A percentile compares a stretch with the other conserved stretches of the same genome.
Conservation (phyloP, 192 early-diverging fungal genomes). For the Coemansia sp. region DNA sequence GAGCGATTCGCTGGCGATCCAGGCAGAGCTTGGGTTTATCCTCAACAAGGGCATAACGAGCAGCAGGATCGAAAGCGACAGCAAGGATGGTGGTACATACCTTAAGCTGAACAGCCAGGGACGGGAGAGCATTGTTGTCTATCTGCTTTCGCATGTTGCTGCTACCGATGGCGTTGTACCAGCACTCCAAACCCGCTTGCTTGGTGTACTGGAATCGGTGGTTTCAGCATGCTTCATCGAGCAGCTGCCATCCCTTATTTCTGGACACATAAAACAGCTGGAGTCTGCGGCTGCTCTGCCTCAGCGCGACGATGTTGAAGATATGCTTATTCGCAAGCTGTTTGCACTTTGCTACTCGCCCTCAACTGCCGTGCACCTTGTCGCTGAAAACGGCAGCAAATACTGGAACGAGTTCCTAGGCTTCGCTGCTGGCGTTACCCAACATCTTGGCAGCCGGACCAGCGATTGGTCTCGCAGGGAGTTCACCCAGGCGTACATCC, state of each 20-base stretch:
- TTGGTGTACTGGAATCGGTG: constrained; percentile 15
- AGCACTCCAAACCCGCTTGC: constrained; percentile 41
- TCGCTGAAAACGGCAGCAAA: background rate
- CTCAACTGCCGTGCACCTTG: constrained; percentile 12
- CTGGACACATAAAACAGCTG: constrained; percentile 14
- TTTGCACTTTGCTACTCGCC: constrained; percentile 31
- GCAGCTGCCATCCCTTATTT: constrained; percentile 38
- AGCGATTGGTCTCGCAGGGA: constrained; percentile 7
- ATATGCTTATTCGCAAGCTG: constrained; percentile 26
- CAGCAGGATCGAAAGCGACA: background rate
- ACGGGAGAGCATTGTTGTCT: constrained; percentile 50
- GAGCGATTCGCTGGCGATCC: constrained; percentile 37
- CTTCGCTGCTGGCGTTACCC: constrained; percentile 18
- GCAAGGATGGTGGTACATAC: constrained; percentile 14
- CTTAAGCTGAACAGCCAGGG: constrained; percentile 28
- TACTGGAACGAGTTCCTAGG: constrained; percentile 31
- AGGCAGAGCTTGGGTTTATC: constrained; percentile 38
- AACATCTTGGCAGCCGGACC: background rate
- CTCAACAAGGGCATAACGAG: constrained; percentile 36
- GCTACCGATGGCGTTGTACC: constrained; percentile 39
- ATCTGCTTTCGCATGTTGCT: constrained; percentile 59
- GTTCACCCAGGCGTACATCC: constrained; percentile 27
- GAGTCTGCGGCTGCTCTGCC: constrained; percentile 6
- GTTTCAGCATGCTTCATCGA: constrained; percentile 15
- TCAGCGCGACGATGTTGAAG: constrained; percentile 15